phyloP scores from a whole-genome alignment of 495 filamentous ascomycete genomes.

The Penicillium fimorum region DNA sequence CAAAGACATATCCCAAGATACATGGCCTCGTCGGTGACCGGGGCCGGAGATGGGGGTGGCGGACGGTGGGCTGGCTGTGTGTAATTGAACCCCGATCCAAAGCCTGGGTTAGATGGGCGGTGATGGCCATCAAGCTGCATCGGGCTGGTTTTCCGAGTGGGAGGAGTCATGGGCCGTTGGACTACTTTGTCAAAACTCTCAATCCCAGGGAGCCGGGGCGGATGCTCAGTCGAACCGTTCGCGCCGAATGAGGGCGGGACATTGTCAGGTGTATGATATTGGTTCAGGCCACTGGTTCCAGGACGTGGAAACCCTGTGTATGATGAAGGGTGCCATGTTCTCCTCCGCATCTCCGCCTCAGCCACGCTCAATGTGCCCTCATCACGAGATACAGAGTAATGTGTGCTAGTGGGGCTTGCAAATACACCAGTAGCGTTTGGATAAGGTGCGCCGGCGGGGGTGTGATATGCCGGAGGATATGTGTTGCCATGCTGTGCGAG shows the following conservation, averaged over 20 bases:
- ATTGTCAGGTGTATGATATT: slow-evolving; percentile 60
- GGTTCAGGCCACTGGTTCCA: slow-evolving; percentile 58
- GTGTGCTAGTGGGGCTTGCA: slow-evolving; percentile 69
- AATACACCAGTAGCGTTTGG: slow-evolving; percentile 59
- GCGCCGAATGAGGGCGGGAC: slow-evolving; percentile 51
- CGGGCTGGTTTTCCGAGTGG: slow-evolving; percentile 61
- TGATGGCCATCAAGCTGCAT: slow-evolving; percentile 63
- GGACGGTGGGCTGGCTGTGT: slow-evolving; percentile 48
- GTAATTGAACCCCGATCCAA: slow-evolving; percentile 44
- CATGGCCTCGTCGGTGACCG: slow-evolving; percentile 60
- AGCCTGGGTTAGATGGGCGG: slow-evolving; percentile 32
- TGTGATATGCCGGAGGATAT: slow-evolving; percentile 56
- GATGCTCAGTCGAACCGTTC: slow-evolving; percentile 48
- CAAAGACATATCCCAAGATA: slow-evolving; percentile 73
- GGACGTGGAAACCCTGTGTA: slow-evolving; percentile 58
- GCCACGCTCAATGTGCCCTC: slow-evolving; percentile 59
- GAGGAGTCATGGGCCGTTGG: slow-evolving; percentile 59
- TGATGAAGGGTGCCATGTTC: slow-evolving; percentile 88
- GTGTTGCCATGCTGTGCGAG: slow-evolving; percentile 59
- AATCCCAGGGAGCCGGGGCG: slow-evolving; percentile 76
- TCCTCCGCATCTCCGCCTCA: slow-evolving; percentile 74
- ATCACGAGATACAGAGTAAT: slow-evolving; percentile 61
- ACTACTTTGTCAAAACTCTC: slow-evolving; percentile 79
- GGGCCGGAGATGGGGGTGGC: slow-evolving; percentile 48
- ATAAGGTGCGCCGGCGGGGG: slow-evolving; percentile 43